Conservation (phyloP, 202 grass and related monocot genomes). For the Hordeum pubiflorum region DNA sequence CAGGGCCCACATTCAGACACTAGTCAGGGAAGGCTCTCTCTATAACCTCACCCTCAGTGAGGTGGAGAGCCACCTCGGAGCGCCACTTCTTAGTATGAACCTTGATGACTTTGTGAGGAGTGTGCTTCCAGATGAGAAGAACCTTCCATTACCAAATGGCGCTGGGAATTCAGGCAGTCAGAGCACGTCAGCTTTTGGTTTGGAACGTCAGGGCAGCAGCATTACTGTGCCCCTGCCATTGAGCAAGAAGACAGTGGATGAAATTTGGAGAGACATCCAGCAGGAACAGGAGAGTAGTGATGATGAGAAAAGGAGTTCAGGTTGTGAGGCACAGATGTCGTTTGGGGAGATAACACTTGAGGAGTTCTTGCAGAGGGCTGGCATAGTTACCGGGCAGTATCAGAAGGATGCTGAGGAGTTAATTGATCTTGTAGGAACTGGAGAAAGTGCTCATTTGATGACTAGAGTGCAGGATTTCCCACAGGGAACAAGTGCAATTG, state of each 20-base stretch:
- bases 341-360: slow-evolving; percentile 7
- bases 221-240: neutral
- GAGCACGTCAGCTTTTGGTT: neutral
- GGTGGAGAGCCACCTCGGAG: slow-evolving; percentile 6
- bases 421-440: neutral
- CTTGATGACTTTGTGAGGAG: slow-evolving; percentile 6
- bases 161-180: neutral
- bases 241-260: slow-evolving; percentile 14
- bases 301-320: neutral
- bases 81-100: slow-evolving; percentile 13
- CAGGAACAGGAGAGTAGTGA: slow-evolving; percentile 1
- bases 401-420: neutral
- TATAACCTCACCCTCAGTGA: slow-evolving; percentile 10
- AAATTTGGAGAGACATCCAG: slow-evolving; percentile 7
- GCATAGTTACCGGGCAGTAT: neutral
- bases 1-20: neutral
- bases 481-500: neutral
- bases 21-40: slow-evolving; percentile 1
- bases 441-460: neutral
- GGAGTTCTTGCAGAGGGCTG: neutral
- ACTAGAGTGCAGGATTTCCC: slow-evolving; percentile 8
- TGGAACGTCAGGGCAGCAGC: slow-evolving; percentile 12
- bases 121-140: neutral
- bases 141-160: neutral
- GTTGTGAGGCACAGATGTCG: neutral